Conservation (phyloP, 768 basidiomycete genomes). For the Galerina marginata region DNA sequence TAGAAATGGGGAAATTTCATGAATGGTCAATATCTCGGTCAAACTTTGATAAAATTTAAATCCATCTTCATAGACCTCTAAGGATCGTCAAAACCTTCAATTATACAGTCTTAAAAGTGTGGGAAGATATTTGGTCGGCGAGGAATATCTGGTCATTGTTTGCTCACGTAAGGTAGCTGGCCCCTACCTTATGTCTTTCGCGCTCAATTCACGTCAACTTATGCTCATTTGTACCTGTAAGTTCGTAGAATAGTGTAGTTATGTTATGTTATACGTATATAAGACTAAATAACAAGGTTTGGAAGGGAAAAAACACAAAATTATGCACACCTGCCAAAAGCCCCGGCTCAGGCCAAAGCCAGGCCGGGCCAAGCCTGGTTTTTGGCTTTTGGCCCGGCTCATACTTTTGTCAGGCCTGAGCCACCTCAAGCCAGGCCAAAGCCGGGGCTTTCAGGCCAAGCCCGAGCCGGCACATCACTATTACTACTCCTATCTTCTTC, state of each 20-base stretch:
- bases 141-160: slow-evolving; percentile 4
- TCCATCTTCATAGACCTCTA: neutral
- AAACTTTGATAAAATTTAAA: neutral
- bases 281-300: neutral
- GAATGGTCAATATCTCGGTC: slow-evolving; percentile 7
- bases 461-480: no score
- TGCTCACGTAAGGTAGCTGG: slow-evolving; percentile 20
- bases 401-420: no score
- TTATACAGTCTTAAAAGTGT: slow-evolving; percentile 9
- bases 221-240: neutral
- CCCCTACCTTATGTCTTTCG: slow-evolving; percentile 17
- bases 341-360: neutral
- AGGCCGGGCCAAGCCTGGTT: neutral
- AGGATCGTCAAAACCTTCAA: slow-evolving; percentile 2
- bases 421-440: no score
- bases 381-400: no score
- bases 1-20: neutral
- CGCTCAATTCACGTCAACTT: neutral
- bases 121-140: neutral
- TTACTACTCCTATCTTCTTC: no score
- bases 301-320: neutral
- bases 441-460: no score
- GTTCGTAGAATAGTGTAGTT: neutral
- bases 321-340: no score
- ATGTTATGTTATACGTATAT: neutral